A percentile compares a stretch with the other conserved stretches of the same genome.
Evolutionary conservation across 176 grass and related monocot species (phyloP).

Genomic region (Dendrocalamus sinicus): DNA sequence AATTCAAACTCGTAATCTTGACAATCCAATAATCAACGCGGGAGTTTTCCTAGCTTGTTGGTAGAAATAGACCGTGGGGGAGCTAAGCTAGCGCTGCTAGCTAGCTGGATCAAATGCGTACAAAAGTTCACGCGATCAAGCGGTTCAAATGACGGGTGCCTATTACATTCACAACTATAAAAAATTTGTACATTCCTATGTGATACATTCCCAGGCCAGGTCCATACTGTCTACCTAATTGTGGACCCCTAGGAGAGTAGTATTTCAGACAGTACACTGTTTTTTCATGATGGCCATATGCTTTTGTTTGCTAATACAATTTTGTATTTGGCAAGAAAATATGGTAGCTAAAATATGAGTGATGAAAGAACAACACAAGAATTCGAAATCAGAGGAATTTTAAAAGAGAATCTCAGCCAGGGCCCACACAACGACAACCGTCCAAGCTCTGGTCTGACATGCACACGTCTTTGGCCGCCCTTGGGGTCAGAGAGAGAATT

Average conservation of each 20-base stretch:
- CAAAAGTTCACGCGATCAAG: not conserved
- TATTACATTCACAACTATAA: not conserved
- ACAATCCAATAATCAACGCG: too few relatives aligned
- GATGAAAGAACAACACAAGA: not conserved
- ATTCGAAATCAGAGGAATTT: not conserved
- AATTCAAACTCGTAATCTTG: too few relatives aligned
- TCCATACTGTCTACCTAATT: not conserved
- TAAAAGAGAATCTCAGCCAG: slow-evolving; percentile 22
- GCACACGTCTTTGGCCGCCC: not conserved
- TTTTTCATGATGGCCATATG: not conserved
- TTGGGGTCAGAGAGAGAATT: not conserved
- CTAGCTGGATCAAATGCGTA: not conserved
- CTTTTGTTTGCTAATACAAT: not conserved
- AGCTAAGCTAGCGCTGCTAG: too few relatives aligned
- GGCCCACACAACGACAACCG: not conserved
- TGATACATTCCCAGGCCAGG: slow-evolving; percentile 15
- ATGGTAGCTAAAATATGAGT: not conserved
- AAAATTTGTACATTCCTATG: not conserved
- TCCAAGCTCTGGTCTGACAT: not conserved
- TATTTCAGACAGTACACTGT: not conserved
- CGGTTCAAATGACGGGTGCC: not conserved
- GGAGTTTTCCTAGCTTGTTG: too few relatives aligned
- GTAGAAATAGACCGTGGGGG: too few relatives aligned
- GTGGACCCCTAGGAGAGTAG: slow-evolving; percentile 1
- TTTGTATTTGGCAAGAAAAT: not conserved